Percentiles rank a stretch among this genome's conserved stretches.
Evolutionary conservation across 192 early-diverging fungal genomes (phyloP).

Genomic region (Dimargaris xerosporica): DNA sequence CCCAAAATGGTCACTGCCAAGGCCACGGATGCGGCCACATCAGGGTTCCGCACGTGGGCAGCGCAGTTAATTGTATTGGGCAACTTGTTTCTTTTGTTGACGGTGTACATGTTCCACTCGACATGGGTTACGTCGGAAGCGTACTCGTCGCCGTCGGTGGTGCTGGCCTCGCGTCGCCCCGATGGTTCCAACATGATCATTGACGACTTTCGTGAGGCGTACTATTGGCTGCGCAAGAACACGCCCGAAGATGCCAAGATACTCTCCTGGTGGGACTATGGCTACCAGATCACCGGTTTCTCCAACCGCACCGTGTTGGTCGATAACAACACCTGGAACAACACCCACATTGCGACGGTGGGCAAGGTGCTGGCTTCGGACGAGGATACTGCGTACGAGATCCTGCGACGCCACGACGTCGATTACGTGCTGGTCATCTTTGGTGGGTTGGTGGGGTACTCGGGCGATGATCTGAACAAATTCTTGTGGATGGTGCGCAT

Average conservation of each 20-base stretch:
- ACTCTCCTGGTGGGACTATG: conserved; percentile 99
- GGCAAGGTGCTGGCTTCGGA: conserved; percentile 82
- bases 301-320: conserved; percentile 91
- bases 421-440: conserved; percentile 96
- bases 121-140: conserved; percentile 97
- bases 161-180: conserved; percentile 67
- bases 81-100: conserved; percentile 55
- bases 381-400: conserved; percentile 84
- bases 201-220: conserved; percentile 99
- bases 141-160: conserved; percentile 98
- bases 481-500: conserved; percentile 99
- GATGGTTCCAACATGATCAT: conserved; percentile 95
- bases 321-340: conserved; percentile 99
- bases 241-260: conserved; percentile 84
- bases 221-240: conserved; percentile 99
- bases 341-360: conserved; percentile 99
- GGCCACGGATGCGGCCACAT: conserved; percentile 5
- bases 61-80: conserved; percentile 36
- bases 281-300: conserved; percentile 99
- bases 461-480: conserved; percentile 99
- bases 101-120: conserved; percentile 90
- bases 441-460: conserved; percentile 92
- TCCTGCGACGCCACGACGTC: conserved; percentile 86
- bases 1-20: conserved; percentile 13
- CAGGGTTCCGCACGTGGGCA: neutral